Base-by-base conservation (phyloP, 2,329 filamentous ascomycete genomes). In the Talaromyces pinophilus region DNA sequence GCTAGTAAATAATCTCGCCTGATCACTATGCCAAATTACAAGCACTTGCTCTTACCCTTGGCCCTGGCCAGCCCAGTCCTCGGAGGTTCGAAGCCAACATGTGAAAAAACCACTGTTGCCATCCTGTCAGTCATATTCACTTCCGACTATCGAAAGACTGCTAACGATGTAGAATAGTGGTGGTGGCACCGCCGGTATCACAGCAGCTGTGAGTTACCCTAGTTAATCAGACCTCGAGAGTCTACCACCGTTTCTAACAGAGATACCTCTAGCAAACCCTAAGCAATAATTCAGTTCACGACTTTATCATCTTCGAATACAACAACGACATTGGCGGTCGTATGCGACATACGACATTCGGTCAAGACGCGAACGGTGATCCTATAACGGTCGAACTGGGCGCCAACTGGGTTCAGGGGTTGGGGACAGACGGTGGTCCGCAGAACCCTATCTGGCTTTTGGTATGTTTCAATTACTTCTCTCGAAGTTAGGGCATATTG, bases 271-370 rank as follows among this genome's bases (percentile, higher is more conserved):
- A 83, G 81, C 87, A 90, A 81, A 82, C 87, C 2, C 75, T 91
- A 5, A 76, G 81, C 4, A 88, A 90, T 63, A 82, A 83, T 2
- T 89, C 87, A 0, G 78, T 90, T 5, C 77, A 81, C 0, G 87
- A 91, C 67, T 90, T 91, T 67, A 63, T 90, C 7, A 87, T 91
- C 57, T 75, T 91, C 2, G 88, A 91, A 67, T 86, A 87, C 67
- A 87, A 87, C 13, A 80, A 84, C 67, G 81, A 84, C 13, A 84
- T 91, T 66, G 88, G 89, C 1, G 89, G 89, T 1, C 84, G 88
- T 5, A 82, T 88, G 46, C 77, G 77, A n/a, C 84, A 89, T 67
- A 82, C 82, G 0, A 78, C 80, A 0, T 90, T 90, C 70, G 87
- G 88, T 4, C 76, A 80, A 17, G 78, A 82, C 28, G 62, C 72